phyloP scores from a whole-genome alignment of 106 monocot genomes.

The Phalaenopsis equestris region DNA sequence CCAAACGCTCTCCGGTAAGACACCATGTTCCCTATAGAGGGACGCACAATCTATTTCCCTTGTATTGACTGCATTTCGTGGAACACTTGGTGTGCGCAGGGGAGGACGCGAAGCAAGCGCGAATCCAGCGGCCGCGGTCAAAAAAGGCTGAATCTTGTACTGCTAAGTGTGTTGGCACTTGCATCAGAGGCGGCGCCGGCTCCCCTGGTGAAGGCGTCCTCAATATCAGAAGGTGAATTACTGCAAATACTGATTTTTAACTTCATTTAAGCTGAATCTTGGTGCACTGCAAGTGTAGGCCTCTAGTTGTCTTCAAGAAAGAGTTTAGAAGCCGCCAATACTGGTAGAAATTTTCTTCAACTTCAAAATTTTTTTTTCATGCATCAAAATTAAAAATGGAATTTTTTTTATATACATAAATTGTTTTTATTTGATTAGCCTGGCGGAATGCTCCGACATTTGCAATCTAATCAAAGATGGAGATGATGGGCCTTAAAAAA shows the following conservation, averaged over 20 bases:
- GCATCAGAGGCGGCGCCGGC: constrained; percentile 75
- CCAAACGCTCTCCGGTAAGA: constrained; percentile 64
- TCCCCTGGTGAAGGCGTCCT: constrained; percentile 87
- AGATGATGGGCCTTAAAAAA: constrained; percentile 61
- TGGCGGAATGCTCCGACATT: constrained; percentile 88
- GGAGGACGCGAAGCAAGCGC: constrained; percentile 33
- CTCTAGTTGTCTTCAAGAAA: constrained; percentile 90
- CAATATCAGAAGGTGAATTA: constrained; percentile 61
- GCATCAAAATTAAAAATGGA: background rate
- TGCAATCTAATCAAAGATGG: constrained; percentile 93
- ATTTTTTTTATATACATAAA: background rate
- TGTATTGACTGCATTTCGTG: background rate
- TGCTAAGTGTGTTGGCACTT: constrained; percentile 72
- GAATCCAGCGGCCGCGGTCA: constrained; percentile 78
- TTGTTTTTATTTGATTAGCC: constrained; percentile 25
- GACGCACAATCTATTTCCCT: background rate
- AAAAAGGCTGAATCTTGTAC: constrained; percentile 71
- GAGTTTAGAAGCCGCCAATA: constrained; percentile 82
- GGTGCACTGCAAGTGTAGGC: constrained; percentile 30
- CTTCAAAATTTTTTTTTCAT: background rate
- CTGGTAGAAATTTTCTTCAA: constrained; percentile 37
- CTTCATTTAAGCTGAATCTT: background rate
- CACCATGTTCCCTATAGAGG: background rate
- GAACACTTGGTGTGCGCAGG: constrained; percentile 13
- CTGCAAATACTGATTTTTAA: background rate